These are phyloP conservation scores for Parathielavia hyrcaniae DNA, from an alignment of 495 filamentous ascomycete species.

Conservation along the genomic window DNA sequence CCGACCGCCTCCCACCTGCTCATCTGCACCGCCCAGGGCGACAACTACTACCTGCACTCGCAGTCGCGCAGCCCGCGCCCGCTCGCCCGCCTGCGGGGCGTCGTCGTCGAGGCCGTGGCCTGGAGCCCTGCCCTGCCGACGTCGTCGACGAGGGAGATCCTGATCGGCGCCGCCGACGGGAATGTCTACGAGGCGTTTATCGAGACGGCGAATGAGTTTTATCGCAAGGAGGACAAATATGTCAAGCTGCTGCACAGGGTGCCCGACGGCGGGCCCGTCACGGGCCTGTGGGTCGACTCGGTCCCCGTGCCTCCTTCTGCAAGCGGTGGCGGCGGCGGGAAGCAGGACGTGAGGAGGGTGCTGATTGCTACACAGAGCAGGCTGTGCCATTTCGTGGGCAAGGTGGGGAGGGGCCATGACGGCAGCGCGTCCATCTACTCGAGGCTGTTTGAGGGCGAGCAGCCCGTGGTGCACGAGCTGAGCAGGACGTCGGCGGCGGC, in stretches of 20 bases:
- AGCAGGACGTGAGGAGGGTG: constrained; percentile 64
- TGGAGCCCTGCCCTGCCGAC: constrained; percentile 98
- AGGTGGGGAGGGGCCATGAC: constrained; percentile 67
- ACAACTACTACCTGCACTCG: constrained; percentile 96
- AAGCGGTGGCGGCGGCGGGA: constrained; percentile 26
- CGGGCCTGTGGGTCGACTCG: constrained; percentile 73
- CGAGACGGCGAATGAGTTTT: constrained; percentile 88
- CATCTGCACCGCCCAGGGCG: constrained; percentile 81
- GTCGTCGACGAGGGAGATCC: constrained; percentile 89
- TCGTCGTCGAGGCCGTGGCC: constrained; percentile 79
- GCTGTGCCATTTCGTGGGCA: constrained; percentile 72
- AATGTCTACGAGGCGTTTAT: constrained; percentile 95
- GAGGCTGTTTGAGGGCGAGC: constrained; percentile 81
- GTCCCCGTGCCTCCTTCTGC: constrained; percentile 37
- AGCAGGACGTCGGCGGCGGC: constrained; percentile 48
- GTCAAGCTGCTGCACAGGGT: constrained; percentile 71
- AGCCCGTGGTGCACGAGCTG: constrained; percentile 65
- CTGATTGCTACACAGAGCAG: constrained; percentile 68
- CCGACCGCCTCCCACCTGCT: constrained; percentile 92
- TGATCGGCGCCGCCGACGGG: constrained; percentile 84
- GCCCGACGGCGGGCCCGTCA: constrained; percentile 63
- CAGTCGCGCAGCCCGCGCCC: constrained; percentile 83
- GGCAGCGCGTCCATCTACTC: constrained; percentile 76
- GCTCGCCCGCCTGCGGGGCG: constrained; percentile 75
- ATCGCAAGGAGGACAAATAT: constrained; percentile 89